Conservation (phyloP, 139 green algal species). For the Chlamydomonas incerta region DNA sequence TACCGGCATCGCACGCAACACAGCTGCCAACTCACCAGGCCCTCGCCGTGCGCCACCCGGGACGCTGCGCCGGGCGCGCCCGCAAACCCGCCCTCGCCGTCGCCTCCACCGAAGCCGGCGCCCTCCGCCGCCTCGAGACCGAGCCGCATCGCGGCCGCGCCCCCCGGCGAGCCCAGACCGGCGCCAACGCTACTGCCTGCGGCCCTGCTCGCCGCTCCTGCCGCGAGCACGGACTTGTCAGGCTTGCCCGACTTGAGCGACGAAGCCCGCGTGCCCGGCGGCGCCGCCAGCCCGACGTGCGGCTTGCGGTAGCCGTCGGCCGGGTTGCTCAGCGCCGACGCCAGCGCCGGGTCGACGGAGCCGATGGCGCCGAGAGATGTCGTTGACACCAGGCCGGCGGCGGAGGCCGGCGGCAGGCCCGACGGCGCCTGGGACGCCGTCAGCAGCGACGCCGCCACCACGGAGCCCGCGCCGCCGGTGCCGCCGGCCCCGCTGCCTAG, state of each 20-base stretch:
- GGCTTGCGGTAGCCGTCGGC: conserved; percentile 37
- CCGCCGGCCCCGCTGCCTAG: not conserved
- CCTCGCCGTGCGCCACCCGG: too few species aligned
- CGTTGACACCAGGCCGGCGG: not conserved
- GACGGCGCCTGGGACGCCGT: conserved; percentile 16
- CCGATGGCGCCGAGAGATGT: conserved; percentile 5
- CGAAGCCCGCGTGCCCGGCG: conserved; percentile 2
- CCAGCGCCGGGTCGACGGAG: conserved; percentile 1
- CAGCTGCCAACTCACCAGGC: not conserved
- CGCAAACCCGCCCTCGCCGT: too few species aligned
- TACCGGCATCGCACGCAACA: too few species aligned
- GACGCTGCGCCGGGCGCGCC: too few species aligned
- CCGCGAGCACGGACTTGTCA: not conserved
- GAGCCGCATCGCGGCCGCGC: too few species aligned
- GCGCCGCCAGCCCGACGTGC: conserved; percentile 18
- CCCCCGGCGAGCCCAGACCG: too few species aligned
- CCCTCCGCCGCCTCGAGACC: too few species aligned
- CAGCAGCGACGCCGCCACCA: conserved; percentile 2
- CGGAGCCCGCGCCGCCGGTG: not conserved
- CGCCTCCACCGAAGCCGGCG: too few species aligned
- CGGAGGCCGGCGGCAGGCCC: conserved; percentile 18
- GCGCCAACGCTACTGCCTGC: too few species aligned
- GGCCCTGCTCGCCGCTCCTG: too few species aligned
- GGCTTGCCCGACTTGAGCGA: not conserved
- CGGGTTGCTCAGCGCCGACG: conserved; percentile 25